phyloP scores from a whole-genome alignment of 2,329 filamentous ascomycete species.

The Sphaceloma murrayae region DNA sequence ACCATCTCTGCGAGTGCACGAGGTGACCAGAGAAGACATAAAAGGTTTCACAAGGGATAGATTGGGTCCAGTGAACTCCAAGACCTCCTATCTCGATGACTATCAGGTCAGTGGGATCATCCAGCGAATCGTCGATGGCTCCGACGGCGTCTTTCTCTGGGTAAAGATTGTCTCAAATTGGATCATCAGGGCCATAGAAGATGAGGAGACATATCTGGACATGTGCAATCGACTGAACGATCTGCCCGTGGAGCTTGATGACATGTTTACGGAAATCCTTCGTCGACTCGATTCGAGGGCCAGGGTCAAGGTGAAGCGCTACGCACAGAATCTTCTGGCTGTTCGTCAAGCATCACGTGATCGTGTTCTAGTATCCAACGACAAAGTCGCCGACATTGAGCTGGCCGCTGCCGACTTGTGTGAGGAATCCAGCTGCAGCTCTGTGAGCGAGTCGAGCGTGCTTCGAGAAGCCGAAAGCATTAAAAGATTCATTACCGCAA shows the following conservation, averaged over 20 bases:
- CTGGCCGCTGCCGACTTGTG: background rate
- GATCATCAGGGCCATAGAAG: background rate
- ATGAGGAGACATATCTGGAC: background rate
- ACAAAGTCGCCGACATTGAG: background rate
- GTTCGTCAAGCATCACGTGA: background rate
- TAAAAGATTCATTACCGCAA: background rate
- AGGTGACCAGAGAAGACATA: background rate
- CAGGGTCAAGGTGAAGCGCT: background rate
- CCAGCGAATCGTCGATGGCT: background rate
- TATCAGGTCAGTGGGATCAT: background rate
- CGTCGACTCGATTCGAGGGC: background rate
- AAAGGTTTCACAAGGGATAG: background rate
- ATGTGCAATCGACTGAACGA: background rate
- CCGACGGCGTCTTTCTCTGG: slow-evolving; percentile 9
- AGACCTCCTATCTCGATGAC: background rate
- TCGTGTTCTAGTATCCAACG: background rate
- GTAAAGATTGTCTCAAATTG: background rate
- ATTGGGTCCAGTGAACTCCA: too few species aligned
- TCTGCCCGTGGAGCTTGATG: background rate
- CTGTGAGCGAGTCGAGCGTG: too few species aligned
- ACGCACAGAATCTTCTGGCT: background rate
- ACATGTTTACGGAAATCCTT: background rate
- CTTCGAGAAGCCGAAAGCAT: background rate
- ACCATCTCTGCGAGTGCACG: background rate
- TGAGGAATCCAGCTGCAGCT: too few species aligned